These are phyloP conservation scores for Colletotrichum kahawae DNA, from an alignment of 2,329 filamentous ascomycete species.

Conservation along the genomic window DNA sequence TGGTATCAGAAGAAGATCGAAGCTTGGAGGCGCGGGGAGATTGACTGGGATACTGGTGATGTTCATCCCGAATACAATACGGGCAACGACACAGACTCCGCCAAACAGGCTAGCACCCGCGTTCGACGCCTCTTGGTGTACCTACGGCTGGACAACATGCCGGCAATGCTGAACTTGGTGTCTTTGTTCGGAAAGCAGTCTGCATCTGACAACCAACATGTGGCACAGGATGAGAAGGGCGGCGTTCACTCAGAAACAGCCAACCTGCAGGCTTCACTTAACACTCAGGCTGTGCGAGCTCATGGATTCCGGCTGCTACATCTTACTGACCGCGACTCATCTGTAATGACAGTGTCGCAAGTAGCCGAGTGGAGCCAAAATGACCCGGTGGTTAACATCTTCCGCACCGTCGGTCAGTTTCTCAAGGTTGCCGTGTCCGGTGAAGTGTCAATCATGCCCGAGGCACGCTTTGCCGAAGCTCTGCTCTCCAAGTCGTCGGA, in stretches of 20 bases:
- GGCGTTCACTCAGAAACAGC: neutral
- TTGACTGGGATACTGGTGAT: constrained; percentile 74
- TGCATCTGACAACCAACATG: constrained; percentile 22
- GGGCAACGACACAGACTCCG: constrained; percentile 42
- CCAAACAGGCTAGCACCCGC: constrained; percentile 51
- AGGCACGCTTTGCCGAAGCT: constrained; percentile 79
- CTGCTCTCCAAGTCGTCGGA: constrained; percentile 74
- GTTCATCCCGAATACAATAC: constrained; percentile 33
- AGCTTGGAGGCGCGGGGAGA: constrained; percentile 77
- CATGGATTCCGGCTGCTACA: constrained; percentile 88
- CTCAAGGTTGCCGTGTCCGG: constrained; percentile 84
- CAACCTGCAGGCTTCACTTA: neutral
- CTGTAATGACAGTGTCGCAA: constrained; percentile 92
- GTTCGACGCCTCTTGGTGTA: constrained; percentile 77
- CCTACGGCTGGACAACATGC: constrained; percentile 83
- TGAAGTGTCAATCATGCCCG: constrained; percentile 79
- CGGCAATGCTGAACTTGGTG: constrained; percentile 82
- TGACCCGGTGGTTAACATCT: constrained; percentile 90
- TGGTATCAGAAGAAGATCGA: constrained; percentile 59
- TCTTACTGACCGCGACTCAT: constrained; percentile 89
- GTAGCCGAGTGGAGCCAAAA: constrained; percentile 72
- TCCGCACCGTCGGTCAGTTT: constrained; percentile 85
- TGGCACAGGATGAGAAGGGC: constrained; percentile 7
- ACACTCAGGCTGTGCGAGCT: constrained; percentile 62
- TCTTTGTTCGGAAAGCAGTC: constrained; percentile 69